Base-by-base conservation (phyloP, 192 early-diverging fungal species). In the Chytriomyces confervae region DNA sequence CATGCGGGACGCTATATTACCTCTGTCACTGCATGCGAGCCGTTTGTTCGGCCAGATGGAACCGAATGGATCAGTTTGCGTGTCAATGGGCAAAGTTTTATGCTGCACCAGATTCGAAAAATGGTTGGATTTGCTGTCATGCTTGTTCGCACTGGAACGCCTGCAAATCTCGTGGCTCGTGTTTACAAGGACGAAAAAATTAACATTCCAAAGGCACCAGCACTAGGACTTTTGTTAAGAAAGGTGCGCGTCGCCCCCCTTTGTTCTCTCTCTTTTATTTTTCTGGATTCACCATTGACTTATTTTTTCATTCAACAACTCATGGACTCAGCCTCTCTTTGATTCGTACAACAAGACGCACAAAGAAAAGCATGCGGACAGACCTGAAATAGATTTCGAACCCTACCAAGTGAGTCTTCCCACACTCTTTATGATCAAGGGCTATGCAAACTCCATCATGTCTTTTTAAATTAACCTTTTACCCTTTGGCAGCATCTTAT, bases 41-140 rank as follows among this genome's bases (percentile, higher is more conserved):
- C 89, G 6, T 86, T 87, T 66, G 73, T 86, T 20, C 73, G 77
- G 10, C 43, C 24, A 13, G 80, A 83, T 44, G 87, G 81, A 2
- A 74, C 86, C 29, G 96, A 99, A 80, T 98, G 97, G 98, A 79
- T 99, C 29, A 93, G 92, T 45, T 81, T 97, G 43, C 97, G 95
- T 77, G 91, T 99, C 36, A 88, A 93, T 76, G 98, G 98, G 5
- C 96, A 98, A 82, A 93, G 93, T 50, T 99, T 99, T 75, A 98
- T 99, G 96, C 86, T 99, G 46, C 97, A 99, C 85, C 98, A 99
- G 86, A 99, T 99, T 77, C 92, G 98, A 49, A 98, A 98, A 79
- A 99, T 99, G 98, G 94, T 99, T 74, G 94, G 96, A 27, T 84
- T 99, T 66, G 91, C 92, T 7, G 86, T 97, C 5, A 80, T 99